Percentiles rank a stretch among this genome's conserved stretches.
These are phyloP conservation scores for Anisodus tanguticus DNA, from an alignment of 257 asterid species.

Conservation along the genomic window DNA sequence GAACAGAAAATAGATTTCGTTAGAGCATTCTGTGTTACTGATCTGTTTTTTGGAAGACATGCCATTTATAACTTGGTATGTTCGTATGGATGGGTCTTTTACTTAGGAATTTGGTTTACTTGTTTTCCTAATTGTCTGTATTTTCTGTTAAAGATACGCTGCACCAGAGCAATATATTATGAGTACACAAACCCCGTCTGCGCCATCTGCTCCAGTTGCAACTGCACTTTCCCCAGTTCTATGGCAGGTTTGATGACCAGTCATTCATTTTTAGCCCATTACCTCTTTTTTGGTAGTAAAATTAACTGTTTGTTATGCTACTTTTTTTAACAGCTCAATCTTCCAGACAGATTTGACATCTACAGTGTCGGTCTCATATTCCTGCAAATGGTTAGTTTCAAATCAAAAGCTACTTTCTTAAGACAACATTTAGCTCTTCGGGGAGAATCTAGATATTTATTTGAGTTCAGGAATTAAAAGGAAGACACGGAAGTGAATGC, in stretches of 20 bases:
- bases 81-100: background rate
- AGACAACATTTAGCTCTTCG: background rate
- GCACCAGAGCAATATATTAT: constrained; percentile 99
- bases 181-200: constrained; percentile 99
- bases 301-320: constrained; percentile 9
- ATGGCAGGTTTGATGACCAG: constrained; percentile 72
- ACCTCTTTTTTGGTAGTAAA: background rate
- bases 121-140: background rate
- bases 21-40: constrained; percentile 20
- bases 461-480: background rate
- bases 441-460: background rate
- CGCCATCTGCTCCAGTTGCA: constrained; percentile 97
- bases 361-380: constrained; percentile 85
- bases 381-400: constrained; percentile 79
- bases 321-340: constrained; percentile 68
- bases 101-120: background rate
- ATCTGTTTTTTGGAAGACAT: constrained; percentile 9
- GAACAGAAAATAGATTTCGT: background rate
- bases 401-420: constrained; percentile 12
- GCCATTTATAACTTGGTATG: constrained; percentile 8
- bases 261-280: constrained; percentile 2
- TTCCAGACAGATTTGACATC: constrained; percentile 92
- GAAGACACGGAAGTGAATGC: background rate
- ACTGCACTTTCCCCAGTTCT: constrained; percentile 93
- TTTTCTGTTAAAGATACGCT: constrained; percentile 62